Percentiles rank a stretch among this genome's conserved stretches.
Conservation (phyloP, 106 monocot species). For the Platanthera guangdongensis region DNA sequence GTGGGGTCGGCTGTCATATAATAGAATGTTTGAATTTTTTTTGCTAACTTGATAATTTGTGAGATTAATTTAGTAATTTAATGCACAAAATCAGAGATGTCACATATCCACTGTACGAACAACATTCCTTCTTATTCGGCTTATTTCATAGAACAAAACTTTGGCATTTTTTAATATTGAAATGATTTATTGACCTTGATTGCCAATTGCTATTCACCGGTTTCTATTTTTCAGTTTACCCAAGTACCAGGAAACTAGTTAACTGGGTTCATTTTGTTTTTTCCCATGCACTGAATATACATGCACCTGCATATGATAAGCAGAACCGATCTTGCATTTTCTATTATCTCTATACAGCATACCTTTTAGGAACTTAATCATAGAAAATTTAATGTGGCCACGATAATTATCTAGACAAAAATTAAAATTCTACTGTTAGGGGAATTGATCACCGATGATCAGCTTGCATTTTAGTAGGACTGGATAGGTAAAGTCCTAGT, state of each 20-base stretch:
- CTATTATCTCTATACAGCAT: background rate
- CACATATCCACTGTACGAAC: no score
- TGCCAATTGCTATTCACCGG: background rate
- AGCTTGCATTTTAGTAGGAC: background rate
- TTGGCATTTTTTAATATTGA: background rate
- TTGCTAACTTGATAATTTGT: no score
- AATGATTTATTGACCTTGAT: background rate
- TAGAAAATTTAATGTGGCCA: background rate
- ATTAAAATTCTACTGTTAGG: background rate
- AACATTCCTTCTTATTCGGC: background rate
- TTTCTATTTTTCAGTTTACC: background rate
- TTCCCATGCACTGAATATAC: background rate
- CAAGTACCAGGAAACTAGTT: background rate
- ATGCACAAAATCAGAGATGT: no score
- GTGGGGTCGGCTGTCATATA: no score
- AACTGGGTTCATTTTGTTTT: background rate
- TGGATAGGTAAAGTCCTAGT: background rate
- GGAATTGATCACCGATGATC: background rate
- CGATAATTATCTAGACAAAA: background rate
- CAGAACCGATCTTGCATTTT: background rate
- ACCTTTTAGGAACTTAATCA: background rate
- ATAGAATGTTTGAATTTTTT: no score
- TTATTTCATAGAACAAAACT: background rate
- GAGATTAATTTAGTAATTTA: no score
- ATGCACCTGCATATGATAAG: background rate